Evolutionary conservation across 208 protist genomes (phyloP), one percentile per base, ranked within the genome.

Genomic region (Lotmaria passim): DNA sequence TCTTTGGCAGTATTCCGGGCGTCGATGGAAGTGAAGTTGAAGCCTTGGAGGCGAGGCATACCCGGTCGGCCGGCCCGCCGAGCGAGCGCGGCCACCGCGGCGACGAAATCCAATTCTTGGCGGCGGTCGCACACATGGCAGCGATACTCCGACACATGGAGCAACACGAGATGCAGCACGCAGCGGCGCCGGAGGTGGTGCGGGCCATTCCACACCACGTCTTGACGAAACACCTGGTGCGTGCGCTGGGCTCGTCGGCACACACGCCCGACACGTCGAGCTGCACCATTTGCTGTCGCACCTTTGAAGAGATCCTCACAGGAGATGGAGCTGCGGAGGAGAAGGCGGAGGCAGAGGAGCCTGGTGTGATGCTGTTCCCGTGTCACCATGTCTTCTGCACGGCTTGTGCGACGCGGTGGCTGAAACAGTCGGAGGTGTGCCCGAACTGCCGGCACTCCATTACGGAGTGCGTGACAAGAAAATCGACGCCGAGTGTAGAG

Each of bases 331-430:
- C 19, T 4, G 52, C 12, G 3, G 30, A 44, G 8, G 28, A 7
- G 15, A 36, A 36, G 11, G 36, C 3, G 7, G 28, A 15, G 30
- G 3, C 41, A 19, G 26, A 33, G 26, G 23, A 56, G 17, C 24
- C 51, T 2, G 41, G 69, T 24, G 77, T 90, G 19, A 82, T 78
- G 39, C 67, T 80, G n/a, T 81, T 93, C 12, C 87, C 87, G 38
- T 93, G 87, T 64, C 75, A 85, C 15, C 87, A 93, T 64, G 65
- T 85, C 48, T 93, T 90, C 60, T 87, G 86, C 56, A 63, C 73
- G 23, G 21, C 24, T 21, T 93, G 87, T 57, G 52, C 83, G 33
- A n/a, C 78, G 52, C 67, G 73, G 52, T 90, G 83, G 84, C 61
- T 93, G n/a, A 44, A 31, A 17, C 62, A 57, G 31, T 84, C 76